These are phyloP conservation scores for Agastache rugosa DNA, from an alignment of 257 asterid genomes.

Conservation along the genomic window DNA sequence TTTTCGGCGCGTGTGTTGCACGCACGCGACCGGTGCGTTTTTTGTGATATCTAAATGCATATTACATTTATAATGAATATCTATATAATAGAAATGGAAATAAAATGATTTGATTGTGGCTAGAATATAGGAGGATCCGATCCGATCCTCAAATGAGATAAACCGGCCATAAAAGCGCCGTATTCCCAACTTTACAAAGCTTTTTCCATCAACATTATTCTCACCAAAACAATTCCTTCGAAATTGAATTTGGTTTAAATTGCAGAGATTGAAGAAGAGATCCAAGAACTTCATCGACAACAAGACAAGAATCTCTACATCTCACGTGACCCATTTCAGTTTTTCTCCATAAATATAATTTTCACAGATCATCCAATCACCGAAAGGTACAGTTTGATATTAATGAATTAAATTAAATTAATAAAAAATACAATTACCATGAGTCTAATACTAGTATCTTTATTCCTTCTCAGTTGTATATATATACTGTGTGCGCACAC, in stretches of 20 bases:
- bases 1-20: too few species aligned
- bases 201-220: constrained; percentile 23
- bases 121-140: not conserved
- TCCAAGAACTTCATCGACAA: constrained; percentile 23
- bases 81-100: not conserved
- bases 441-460: not conserved
- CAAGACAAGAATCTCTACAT: constrained; percentile 37
- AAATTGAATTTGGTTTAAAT: not conserved
- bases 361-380: constrained; percentile 30
- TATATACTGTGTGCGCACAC: constrained; percentile 31
- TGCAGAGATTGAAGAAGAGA: constrained; percentile 19
- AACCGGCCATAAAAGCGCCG: constrained; percentile 24
- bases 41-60: too few species aligned
- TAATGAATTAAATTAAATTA: not conserved
- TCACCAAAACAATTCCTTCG: not conserved
- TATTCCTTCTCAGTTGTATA: constrained; percentile 29
- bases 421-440: not conserved
- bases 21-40: too few species aligned
- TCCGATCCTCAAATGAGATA: constrained; percentile 24
- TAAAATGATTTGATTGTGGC: not conserved
- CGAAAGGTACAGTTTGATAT: constrained; percentile 15
- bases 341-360: constrained; percentile 39
- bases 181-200: not conserved
- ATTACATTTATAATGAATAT: too few species aligned
- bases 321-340: constrained; percentile 42